Evolutionary conservation across 306 rosid species (phyloP).

Genomic region (Hylodesmum podocarpum): DNA sequence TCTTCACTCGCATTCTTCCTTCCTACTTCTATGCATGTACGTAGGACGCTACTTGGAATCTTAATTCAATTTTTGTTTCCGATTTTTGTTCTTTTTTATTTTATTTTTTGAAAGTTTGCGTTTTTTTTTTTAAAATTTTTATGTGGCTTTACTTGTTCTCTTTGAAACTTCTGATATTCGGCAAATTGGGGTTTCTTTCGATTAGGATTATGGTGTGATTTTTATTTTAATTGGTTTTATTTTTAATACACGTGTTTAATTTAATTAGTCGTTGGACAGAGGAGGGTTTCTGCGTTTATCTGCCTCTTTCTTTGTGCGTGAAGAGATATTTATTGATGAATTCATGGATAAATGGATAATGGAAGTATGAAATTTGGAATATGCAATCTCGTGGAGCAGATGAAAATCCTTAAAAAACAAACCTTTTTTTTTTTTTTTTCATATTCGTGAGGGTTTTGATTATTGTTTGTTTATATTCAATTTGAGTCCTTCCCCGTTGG

Average conservation of each 20-base stretch:
- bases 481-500: conserved; percentile 2
- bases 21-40: conserved; percentile 13
- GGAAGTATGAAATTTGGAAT: background rate
- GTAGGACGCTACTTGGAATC: background rate
- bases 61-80: background rate
- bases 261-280: background rate
- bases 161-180: background rate
- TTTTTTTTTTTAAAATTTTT: background rate
- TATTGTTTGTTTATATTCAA: conserved; percentile 8
- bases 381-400: background rate
- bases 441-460: background rate
- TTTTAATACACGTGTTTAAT: background rate
- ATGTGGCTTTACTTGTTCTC: background rate
- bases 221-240: background rate
- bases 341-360: conserved; percentile 10
- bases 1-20: conserved; percentile 37
- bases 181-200: conserved; percentile 16
- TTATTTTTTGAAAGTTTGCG: background rate
- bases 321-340: background rate
- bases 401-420: conserved; percentile 4
- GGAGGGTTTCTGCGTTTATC: background rate
- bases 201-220: background rate
- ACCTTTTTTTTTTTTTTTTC: background rate
- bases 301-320: background rate
- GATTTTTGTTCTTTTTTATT: background rate